These are phyloP conservation scores for Paxillus rubicundulus DNA, from an alignment of 768 basidiomycete genomes.

Conservation along the genomic window DNA sequence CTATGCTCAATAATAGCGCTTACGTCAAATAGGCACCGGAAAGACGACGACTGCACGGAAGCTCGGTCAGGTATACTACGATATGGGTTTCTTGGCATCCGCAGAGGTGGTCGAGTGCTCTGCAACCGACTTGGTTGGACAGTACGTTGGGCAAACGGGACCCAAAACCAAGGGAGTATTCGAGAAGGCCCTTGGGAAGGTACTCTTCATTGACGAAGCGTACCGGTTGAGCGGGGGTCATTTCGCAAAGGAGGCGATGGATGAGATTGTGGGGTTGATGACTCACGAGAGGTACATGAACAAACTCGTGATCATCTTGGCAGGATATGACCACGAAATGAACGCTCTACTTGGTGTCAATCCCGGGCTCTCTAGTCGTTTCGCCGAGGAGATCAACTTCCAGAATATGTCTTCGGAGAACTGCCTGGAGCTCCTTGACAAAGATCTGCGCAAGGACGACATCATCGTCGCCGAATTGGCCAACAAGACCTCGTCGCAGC, in stretches of 20 bases:
- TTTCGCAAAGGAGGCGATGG: constrained; percentile 72
- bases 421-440: constrained; percentile 52
- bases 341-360: constrained; percentile 59
- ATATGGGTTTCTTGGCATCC: constrained; percentile 58
- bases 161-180: constrained; percentile 61
- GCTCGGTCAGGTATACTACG: constrained; percentile 61
- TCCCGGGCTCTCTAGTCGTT: constrained; percentile 65
- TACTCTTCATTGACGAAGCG: constrained; percentile 74
- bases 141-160: constrained; percentile 72
- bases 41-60: constrained; percentile 65
- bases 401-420: constrained; percentile 48
- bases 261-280: constrained; percentile 66
- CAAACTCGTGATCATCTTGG: constrained; percentile 67
- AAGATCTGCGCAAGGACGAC: constrained; percentile 43
- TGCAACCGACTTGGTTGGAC: constrained; percentile 66
- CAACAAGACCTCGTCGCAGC: constrained; percentile 2
- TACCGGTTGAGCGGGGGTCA: constrained; percentile 61
- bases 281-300: constrained; percentile 56
- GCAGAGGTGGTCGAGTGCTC: constrained; percentile 64
- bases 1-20: not conserved
- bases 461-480: constrained; percentile 39
- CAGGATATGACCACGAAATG: constrained; percentile 71
- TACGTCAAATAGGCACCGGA: constrained; percentile 49
- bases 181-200: constrained; percentile 63
- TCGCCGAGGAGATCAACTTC: constrained; percentile 62